These are phyloP conservation scores for Rhynchosporium graminicola DNA, from an alignment of 2,329 filamentous ascomycete species.

Conservation along the genomic window DNA sequence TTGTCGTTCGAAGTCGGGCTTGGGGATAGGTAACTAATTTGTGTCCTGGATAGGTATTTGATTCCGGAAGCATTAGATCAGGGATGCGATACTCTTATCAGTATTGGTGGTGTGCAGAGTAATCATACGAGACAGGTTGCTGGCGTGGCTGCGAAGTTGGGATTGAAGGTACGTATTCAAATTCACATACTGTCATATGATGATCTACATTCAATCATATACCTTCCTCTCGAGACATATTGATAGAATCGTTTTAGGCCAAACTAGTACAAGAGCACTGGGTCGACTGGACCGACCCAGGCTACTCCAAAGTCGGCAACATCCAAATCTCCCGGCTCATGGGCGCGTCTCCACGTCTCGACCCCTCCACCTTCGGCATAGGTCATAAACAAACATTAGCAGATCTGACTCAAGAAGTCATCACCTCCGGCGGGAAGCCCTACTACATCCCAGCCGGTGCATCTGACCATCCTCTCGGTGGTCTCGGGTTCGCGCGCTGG, in stretches of 20 bases:
- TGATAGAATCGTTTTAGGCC: slow-evolving; percentile 31
- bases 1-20: too few species aligned
- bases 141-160: slow-evolving; percentile 59
- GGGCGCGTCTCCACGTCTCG: slow-evolving; percentile 63
- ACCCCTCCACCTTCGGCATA: slow-evolving; percentile 64
- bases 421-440: slow-evolving; percentile 56
- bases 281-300: slow-evolving; percentile 62
- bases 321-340: slow-evolving; percentile 70
- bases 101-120: slow-evolving; percentile 67
- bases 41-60: slow-evolving; percentile 52
- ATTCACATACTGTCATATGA: not conserved
- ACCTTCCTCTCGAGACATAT: too few species aligned
- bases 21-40: not conserved
- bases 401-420: slow-evolving; percentile 55
- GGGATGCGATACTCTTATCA: slow-evolving; percentile 62
- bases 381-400: slow-evolving; percentile 65
- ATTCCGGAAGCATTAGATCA: slow-evolving; percentile 60
- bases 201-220: not conserved
- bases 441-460: slow-evolving; percentile 74
- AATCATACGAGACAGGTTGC: slow-evolving; percentile 71
- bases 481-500: slow-evolving; percentile 70
- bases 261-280: slow-evolving; percentile 67
- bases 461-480: slow-evolving; percentile 69
- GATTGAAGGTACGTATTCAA: slow-evolving; percentile 47
- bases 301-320: slow-evolving; percentile 67